Base-by-base conservation (phyloP, 345 rosid species). In the Camelina sativa region DNA sequence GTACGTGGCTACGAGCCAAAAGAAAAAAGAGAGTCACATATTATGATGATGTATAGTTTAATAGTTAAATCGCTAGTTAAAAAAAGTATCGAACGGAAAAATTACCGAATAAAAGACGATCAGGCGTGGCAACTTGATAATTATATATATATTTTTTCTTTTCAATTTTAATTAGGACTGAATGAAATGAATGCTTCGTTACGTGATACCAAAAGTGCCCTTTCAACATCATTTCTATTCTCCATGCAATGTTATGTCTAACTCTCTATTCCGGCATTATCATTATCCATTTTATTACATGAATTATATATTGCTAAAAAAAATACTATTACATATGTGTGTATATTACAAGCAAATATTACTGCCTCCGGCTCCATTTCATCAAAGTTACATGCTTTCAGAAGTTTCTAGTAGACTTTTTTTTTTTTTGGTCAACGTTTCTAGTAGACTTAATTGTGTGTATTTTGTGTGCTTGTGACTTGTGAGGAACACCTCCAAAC, bases 91-190 rank as follows among this genome's bases (percentile, higher is more conserved):
- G 8, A 71, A 1, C 48, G 9, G 51, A 8, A 62, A 62, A 79
- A 17, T 16, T 22, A 28, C 46, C 12, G 41, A n/a, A 37, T 52
- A 67, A 69, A 50, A 74, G 65, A 63, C 56, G 82, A 80, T 83
- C 82, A 87, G 87, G 94, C 92, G 91, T 87, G 92, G 88, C 83
- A 63, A 66, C 72, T 84, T 82, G 75, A 86, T 81, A 81, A 85
- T 84, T 86, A 85, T 76, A 80, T 35, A 16, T 11, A 7, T 16
- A 55, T 38, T 23, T 12, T 62, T 59, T 41, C 16, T 64, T 77
- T 80, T 80, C 79, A 80, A 78, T 82, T 77, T 82, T 78, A 81
- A 73, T 80, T 84, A 59, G 83, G 91, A 79, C 70, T 74, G 72
- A 38, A 55, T 23, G 79, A 61, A 76, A 76, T 62, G 74, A 76